Evolutionary conservation across 768 basidiomycete species (phyloP).

Genomic region (Suillus fuscotomentosus): DNA sequence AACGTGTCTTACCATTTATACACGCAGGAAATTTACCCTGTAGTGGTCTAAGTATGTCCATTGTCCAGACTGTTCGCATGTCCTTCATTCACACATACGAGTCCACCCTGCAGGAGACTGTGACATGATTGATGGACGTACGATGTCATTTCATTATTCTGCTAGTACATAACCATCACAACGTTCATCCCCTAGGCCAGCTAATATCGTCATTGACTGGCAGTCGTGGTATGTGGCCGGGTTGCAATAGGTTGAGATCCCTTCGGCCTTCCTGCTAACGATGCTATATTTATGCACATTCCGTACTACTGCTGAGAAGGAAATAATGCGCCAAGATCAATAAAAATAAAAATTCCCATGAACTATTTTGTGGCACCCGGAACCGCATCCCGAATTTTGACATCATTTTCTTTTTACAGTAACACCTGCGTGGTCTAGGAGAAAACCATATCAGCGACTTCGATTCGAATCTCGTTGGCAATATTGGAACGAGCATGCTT

Average conservation of each 20-base stretch:
- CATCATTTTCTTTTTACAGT: neutral
- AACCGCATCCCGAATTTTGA: neutral
- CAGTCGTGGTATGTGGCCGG: too few relatives aligned
- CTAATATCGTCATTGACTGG: neutral
- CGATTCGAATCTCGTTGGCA: neutral
- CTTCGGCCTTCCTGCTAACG: too few relatives aligned
- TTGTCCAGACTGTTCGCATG: neutral
- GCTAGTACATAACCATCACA: neutral
- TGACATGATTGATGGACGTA: too few relatives aligned
- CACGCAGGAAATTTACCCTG: neutral
- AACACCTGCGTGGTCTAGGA: neutral
- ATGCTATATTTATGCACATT: neutral
- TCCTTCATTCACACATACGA: neutral
- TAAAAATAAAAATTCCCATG: constrained; percentile 1
- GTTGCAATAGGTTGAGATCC: too few relatives aligned
- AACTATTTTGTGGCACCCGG: neutral
- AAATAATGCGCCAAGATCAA: neutral
- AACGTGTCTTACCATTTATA: neutral
- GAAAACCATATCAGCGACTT: neutral
- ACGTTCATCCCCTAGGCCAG: neutral
- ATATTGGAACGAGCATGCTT: neutral
- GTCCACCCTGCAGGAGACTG: neutral
- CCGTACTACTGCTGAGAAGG: neutral
- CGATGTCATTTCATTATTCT: neutral
- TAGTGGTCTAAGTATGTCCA: neutral